These are phyloP conservation scores for Coniochaeta sp. DNA, from an alignment of 2,329 filamentous ascomycete species.

Conservation along the genomic window DNA sequence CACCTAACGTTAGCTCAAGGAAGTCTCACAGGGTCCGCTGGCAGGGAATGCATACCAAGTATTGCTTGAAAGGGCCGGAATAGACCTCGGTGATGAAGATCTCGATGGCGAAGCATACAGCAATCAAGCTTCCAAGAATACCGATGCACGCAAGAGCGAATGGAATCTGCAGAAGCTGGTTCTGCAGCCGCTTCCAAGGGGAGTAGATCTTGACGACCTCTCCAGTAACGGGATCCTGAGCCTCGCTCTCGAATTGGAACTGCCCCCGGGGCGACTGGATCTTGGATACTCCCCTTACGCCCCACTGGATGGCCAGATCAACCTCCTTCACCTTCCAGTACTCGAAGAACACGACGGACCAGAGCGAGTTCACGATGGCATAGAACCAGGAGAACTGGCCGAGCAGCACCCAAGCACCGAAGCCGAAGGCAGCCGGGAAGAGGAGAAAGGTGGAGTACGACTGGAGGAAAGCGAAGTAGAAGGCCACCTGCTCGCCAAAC, in stretches of 20 bases:
- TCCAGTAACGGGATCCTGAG: constrained; percentile 74
- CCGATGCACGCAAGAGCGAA: constrained; percentile 70
- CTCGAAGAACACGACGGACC: constrained; percentile 85
- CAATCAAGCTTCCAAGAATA: constrained; percentile 74
- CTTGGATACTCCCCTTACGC: constrained; percentile 73
- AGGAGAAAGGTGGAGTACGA: constrained; percentile 81
- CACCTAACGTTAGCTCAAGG: not conserved
- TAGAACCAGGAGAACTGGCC: constrained; percentile 80
- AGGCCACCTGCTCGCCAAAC: constrained; percentile 80
- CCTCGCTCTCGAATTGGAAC: constrained; percentile 72
- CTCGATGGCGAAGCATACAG: constrained; percentile 83
- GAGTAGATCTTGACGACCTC: constrained; percentile 73
- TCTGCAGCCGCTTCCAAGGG: constrained; percentile 63
- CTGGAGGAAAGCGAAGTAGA: constrained; percentile 93
- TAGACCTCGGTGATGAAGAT: constrained; percentile 96
- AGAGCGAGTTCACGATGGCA: constrained; percentile 71
- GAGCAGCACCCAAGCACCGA: constrained; percentile 72
- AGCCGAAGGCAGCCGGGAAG: constrained; percentile 74
- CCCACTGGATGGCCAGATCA: constrained; percentile 83
- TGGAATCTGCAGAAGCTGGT: constrained; percentile 75
- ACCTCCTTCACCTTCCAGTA: constrained; percentile 93
- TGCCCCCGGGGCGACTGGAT: constrained; percentile 73
- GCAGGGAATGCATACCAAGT: constrained; percentile 54
- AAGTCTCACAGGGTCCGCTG: too few species aligned
- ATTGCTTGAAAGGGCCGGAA: constrained; percentile 76